Evolutionary conservation across 1,284 basidiomycete genomes (phyloP).

Genomic region (Microbotryum lychnidis-dioicae): DNA sequence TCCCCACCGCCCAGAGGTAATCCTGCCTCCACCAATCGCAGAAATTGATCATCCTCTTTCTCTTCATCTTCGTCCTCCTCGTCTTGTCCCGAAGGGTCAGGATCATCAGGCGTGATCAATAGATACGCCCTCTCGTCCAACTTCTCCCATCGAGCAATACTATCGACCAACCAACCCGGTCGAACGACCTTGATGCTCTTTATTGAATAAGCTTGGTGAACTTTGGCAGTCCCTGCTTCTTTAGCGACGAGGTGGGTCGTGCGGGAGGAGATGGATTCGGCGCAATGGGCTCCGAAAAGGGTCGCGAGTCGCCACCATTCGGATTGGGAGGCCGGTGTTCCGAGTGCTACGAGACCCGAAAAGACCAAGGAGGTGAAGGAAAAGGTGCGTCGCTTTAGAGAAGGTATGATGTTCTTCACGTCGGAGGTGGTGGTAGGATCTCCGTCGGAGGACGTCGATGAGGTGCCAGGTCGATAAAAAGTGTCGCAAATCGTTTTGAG

Average conservation of each 20-base stretch:
- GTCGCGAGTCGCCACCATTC: slow-evolving; percentile 81
- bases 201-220: slow-evolving; percentile 59
- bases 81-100: background rate
- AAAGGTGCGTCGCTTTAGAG: slow-evolving; percentile 65
- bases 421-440: background rate
- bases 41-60: slow-evolving; percentile 1
- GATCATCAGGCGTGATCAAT: background rate
- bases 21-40: no score
- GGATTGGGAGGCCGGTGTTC: slow-evolving; percentile 47
- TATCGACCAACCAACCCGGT: slow-evolving; percentile 80
- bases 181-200: slow-evolving; percentile 72
- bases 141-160: slow-evolving; percentile 49
- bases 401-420: slow-evolving; percentile 67
- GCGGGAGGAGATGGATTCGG: slow-evolving; percentile 55
- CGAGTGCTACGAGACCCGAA: slow-evolving; percentile 85
- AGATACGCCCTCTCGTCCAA: slow-evolving; percentile 12
- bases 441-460: slow-evolving; percentile 15
- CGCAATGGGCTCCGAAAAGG: slow-evolving; percentile 79
- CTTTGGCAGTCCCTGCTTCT: slow-evolving; percentile 85
- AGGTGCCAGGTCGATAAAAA: slow-evolving; percentile 42
- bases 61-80: slow-evolving; percentile 6
- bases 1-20: background rate
- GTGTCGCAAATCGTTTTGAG: slow-evolving; percentile 48
- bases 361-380: slow-evolving; percentile 74
- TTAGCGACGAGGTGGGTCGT: slow-evolving; percentile 88